Base-by-base conservation (phyloP, 2,329 filamentous ascomycete species). In the Colletotrichum australisinense region DNA sequence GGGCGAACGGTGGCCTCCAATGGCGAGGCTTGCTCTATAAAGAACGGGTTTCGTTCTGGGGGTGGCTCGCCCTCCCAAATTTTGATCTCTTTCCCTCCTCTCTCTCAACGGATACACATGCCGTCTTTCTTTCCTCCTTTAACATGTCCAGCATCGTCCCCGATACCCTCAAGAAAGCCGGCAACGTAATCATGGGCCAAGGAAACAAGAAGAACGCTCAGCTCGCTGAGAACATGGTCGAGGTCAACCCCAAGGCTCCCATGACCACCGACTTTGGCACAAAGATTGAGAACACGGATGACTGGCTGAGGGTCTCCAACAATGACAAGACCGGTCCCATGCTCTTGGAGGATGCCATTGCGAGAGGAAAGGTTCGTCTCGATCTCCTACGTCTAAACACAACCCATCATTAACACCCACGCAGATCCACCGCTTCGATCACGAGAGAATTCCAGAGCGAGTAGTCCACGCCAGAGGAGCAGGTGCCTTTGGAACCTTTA, bases 251-350 rank as follows among this genome's bases (percentile, higher is more conserved):
- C 63, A 87, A 90, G 49, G 85, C 88, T 38, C 87, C 89, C 52
- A 90, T 95, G 76, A 96, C 94, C 0, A 93, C 92, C 62, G 94
- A 97, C 78, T 94, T 88, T 83, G 95, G 95, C 26, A 90, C 93
- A 32, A 94, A 92, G 82, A 88, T 95, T 78, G 84, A 86, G 55
- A 93, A 93, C 77, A 92, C 92, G 1, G 95, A 97, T 78, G 88
- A 95, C 79, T 97, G 94, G 94, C 85, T 97, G 67, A 90, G 89
- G 65, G 87, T 92, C 5, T 88, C 85, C 30, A 91, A 84, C 46
- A 86, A 91, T 3, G 88, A 93, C 59, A 85, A 90, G 68, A 91
- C 87, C 2, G 94, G 94, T 0, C 93, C 94, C 0, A 81, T 82
- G 77, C 84, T 95, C 0, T 80, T 97, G 3, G 94, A 97, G 78